Evolutionary conservation across 2,329 filamentous ascomycete species (phyloP).

Genomic region (Cladophialophora immunda): DNA sequence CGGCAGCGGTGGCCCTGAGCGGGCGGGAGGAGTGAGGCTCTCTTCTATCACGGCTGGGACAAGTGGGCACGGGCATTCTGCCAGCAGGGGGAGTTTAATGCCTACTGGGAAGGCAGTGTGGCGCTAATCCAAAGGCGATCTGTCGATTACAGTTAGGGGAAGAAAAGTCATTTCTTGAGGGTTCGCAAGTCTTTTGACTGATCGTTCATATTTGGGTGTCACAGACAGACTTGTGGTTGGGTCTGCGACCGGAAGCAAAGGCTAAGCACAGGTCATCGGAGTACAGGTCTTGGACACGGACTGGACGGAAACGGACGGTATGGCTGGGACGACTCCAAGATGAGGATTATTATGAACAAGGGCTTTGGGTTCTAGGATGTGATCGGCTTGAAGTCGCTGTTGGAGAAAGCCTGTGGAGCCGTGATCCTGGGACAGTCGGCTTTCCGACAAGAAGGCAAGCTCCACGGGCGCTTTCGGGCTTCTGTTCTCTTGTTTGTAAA

Average conservation of each 20-base stretch:
- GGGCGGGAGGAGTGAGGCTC: constrained; percentile 24
- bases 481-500: background rate
- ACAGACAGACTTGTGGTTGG: background rate
- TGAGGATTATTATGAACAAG: background rate
- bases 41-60: constrained; percentile 26
- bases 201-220: background rate
- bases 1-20: constrained; percentile 20
- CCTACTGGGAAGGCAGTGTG: constrained; percentile 38
- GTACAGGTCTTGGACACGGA: constrained; percentile 4
- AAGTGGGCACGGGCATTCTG: constrained; percentile 18
- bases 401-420: background rate
- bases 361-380: background rate
- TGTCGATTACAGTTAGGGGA: background rate
- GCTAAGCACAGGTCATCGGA: background rate
- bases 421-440: background rate
- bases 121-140: constrained; percentile 29
- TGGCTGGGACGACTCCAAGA: background rate
- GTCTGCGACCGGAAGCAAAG: background rate
- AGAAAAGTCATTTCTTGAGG: background rate
- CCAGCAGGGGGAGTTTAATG: constrained; percentile 38
- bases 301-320: background rate
- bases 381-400: background rate
- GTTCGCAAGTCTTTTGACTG: background rate
- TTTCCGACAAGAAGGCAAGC: background rate
- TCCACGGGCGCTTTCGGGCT: background rate